These are phyloP conservation scores for Botrytis sinoallii DNA, from an alignment of 2,329 filamentous ascomycete species.

Conservation along the genomic window DNA sequence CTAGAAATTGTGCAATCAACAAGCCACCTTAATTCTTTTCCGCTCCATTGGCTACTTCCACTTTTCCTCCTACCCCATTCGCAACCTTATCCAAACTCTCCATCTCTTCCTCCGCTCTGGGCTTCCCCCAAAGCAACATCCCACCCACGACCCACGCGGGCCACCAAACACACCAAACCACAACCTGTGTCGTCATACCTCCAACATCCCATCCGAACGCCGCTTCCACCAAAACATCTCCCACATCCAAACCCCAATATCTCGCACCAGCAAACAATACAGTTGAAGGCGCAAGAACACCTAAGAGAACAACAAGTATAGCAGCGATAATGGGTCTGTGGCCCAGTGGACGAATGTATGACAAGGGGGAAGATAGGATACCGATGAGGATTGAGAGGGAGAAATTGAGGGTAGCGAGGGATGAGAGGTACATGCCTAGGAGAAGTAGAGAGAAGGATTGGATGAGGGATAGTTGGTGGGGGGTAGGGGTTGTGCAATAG, in stretches of 20 bases:
- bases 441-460: constrained; percentile 92
- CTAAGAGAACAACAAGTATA: constrained; percentile 51
- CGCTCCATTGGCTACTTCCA: not conserved
- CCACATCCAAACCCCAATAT: constrained; percentile 49
- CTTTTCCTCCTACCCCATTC: not conserved
- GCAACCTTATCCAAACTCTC: not conserved
- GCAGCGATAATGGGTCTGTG: constrained; percentile 42
- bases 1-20: not conserved
- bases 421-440: constrained; percentile 85
- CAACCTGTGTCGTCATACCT: constrained; percentile 83
- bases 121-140: constrained; percentile 50
- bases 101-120: constrained; percentile 18
- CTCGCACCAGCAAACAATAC: constrained; percentile 49
- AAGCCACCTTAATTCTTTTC: not conserved
- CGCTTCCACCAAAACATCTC: constrained; percentile 64
- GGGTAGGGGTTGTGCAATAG: constrained; percentile 48
- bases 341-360: constrained; percentile 61
- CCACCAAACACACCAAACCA: constrained; percentile 96
- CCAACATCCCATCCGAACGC: constrained; percentile 87
- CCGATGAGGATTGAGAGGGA: constrained; percentile 83
- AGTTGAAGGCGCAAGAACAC: constrained; percentile 57
- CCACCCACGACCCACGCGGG: constrained; percentile 77
- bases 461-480: constrained; percentile 72
- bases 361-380: constrained; percentile 71
- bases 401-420: constrained; percentile 94